These are phyloP conservation scores for Knoxia roxburghii DNA, from an alignment of 257 asterid species.

Conservation along the genomic window DNA sequence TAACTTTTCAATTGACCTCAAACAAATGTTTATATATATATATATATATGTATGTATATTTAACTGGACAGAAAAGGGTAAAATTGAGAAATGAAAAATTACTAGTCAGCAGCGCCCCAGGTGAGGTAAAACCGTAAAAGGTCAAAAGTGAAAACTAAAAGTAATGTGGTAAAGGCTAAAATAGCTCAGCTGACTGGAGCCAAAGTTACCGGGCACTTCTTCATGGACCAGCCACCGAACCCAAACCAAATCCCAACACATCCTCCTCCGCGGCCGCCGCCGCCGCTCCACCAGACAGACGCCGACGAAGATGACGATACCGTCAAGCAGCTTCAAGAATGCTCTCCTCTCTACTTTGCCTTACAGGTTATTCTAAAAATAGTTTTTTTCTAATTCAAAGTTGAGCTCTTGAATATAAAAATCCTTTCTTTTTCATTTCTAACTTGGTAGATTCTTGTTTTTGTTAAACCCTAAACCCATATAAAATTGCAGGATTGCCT, in stretches of 20 bases:
- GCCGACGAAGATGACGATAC: conserved; percentile 66
- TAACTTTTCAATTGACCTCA: too few relatives aligned
- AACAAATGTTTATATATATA: too few relatives aligned
- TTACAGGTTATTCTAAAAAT: conserved; percentile 43
- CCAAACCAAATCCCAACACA: conserved; percentile 10
- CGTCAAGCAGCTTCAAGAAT: conserved; percentile 69
- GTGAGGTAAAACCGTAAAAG: too few relatives aligned
- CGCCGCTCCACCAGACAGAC: conserved; percentile 39
- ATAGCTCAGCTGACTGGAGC: conserved; percentile 4
- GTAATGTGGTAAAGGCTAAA: too few relatives aligned
- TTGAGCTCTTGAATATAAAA: not conserved
- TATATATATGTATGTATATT: too few relatives aligned
- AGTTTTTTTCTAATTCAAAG: not conserved
- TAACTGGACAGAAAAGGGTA: too few relatives aligned
- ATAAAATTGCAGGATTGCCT: conserved; percentile 54
- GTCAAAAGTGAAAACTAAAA: conserved; percentile 4
- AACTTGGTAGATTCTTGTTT: not conserved
- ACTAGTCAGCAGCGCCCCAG: too few relatives aligned
- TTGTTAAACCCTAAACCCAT: conserved; percentile 17
- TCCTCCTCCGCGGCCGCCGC: conserved; percentile 8
- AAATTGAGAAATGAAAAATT: too few relatives aligned
- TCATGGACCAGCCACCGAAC: conserved; percentile 19
- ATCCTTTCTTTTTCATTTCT: not conserved
- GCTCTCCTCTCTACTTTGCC: conserved; percentile 61
- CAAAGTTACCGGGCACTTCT: not conserved